Base-by-base conservation (phyloP, 2,329 filamentous ascomycete genomes). In the Penicillium sp. region DNA sequence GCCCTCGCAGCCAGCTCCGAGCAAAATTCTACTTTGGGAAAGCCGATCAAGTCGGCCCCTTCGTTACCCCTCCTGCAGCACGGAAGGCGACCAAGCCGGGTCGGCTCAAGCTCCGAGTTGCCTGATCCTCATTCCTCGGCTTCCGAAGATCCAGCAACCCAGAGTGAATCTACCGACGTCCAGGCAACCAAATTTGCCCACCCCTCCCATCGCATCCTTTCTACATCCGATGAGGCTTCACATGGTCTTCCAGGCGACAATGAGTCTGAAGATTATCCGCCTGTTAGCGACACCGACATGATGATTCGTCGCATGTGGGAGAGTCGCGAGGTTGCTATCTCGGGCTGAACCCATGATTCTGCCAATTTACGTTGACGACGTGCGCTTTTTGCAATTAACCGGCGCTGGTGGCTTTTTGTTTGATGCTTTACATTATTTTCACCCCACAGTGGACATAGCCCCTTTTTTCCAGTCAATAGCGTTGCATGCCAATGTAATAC, bases 271-370 rank as follows among this genome's bases (percentile, higher is more conserved):
- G 62, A 56, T 8, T 58, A 54, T 25, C 65, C 66, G 33, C 60
- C 59, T 16, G 55, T 67, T 2, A 67, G 57, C 45, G 71, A 72
- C 48, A 54, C 61, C 5, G 72, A 72, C 30, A 63, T 75, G 61
- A 67, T 75, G 62, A 64, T 75, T 46, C 70, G 72, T 38, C 69
- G 73, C 42, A 71, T 75, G 61, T 75, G 73, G 73, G 71, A 75
- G 42, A 74, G 70, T 48, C 69, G 73, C 42, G 71, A 74, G 48
- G 69, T 74, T 5, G 67, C 72, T 16, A 65, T 63, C 14, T 67
- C 64, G 22, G 67, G 68, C 28, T 73, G 54, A 66, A 49, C 13
- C 18, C 24, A 33, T 44, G 11, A 31, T 40, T 40, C 22, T 40
- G 33, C 16, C 48, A 35, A 35, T 52, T 50, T 51, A 58, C 50